Evolutionary conservation across 306 rosid species (phyloP), one percentile per base, ranked within the genome.

Genomic region (Chamaecrista fasciculata): DNA sequence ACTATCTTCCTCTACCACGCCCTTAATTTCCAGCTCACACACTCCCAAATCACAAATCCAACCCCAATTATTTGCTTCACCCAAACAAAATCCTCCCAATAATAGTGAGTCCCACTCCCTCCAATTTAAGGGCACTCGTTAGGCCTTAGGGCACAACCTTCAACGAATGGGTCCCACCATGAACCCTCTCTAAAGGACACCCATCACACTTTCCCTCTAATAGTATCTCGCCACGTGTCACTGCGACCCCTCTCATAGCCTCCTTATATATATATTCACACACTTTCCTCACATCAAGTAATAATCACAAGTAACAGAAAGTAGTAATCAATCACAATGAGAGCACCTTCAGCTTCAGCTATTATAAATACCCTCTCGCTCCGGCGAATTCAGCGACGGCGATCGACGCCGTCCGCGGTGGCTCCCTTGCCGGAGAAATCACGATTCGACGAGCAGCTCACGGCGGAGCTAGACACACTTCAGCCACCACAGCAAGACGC

Each of bases 341-440:
- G 62, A 56, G 49, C 78, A 67, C 74, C 85, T 51, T 69, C 82
- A 57, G 19, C 85, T 51, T 69, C 82, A 57, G 19, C 80, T 67
- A 51, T 80, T 46, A 37, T 80, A 20, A 69, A 71, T 66, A 71
- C 50, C 69, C 76, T 77, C 37, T 62, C 78, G 74, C 67, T 80
- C 10, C 48, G 67, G 67, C 55, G 74, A 61, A 68, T 68, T 39
- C 69, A 60, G 14, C 53, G 62, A 1, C 53, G 62, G 2, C 18
- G 50, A n/a, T 1, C 62, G 57, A 24, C 47, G 1, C 39, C 50
- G 18, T 70, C 20, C 0, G 42, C 72, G 0, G 85, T 84, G 1
- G 61, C 66, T 0, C 88, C 85, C 8, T 58, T 80, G 23, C 81
- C 77, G 2, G 65, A 80, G 6, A 59, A 44, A 19, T 34, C 61